A percentile compares a stretch with the other conserved stretches of the same genome.
Evolutionary conservation across 2,329 filamentous ascomycete species (phyloP).

Genomic region (Lecanicillium sp.): DNA sequence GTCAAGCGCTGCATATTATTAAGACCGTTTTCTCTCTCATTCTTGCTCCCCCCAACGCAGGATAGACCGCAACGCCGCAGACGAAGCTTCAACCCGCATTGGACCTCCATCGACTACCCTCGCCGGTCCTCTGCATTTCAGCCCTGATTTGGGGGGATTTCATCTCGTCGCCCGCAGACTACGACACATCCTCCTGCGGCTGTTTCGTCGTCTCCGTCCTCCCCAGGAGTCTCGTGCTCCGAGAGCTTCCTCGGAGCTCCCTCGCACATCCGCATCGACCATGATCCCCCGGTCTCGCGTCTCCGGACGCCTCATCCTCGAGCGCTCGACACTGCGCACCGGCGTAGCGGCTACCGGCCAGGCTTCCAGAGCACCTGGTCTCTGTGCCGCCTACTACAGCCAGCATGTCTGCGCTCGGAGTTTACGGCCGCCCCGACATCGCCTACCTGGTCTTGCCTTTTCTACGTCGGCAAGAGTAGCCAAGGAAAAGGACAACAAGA

Average conservation of each 20-base stretch:
- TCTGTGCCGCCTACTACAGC: conserved; percentile 18
- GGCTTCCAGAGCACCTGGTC: conserved; percentile 18
- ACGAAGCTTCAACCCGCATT: not conserved
- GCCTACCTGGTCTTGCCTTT: conserved; percentile 23
- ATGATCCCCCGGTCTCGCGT: conserved; percentile 35
- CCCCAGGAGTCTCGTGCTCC: conserved; percentile 5
- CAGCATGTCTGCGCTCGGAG: conserved; percentile 23
- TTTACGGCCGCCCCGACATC: conserved; percentile 20
- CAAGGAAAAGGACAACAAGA: conserved; percentile 34
- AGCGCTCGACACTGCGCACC: conserved; percentile 22
- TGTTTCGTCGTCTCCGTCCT: not conserved
- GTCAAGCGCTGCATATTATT: conserved; percentile 16
- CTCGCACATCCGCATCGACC: conserved; percentile 11
- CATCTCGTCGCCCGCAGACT: not conserved
- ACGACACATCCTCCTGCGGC: not conserved
- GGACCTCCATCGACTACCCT: conserved; percentile 2
- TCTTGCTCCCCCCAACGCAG: not conserved
- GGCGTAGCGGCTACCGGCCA: conserved; percentile 17
- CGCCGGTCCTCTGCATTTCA: not conserved
- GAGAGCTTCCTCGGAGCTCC: conserved; percentile 9
- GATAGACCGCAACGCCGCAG: too few relatives aligned
- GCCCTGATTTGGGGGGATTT: too few relatives aligned
- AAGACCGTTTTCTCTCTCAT: conserved; percentile 15
- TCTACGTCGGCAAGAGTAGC: conserved; percentile 25
- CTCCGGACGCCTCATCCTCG: conserved; percentile 29